Conservation (phyloP, 129 eudicot species). For the Pseudognaphalium luteoalbum region DNA sequence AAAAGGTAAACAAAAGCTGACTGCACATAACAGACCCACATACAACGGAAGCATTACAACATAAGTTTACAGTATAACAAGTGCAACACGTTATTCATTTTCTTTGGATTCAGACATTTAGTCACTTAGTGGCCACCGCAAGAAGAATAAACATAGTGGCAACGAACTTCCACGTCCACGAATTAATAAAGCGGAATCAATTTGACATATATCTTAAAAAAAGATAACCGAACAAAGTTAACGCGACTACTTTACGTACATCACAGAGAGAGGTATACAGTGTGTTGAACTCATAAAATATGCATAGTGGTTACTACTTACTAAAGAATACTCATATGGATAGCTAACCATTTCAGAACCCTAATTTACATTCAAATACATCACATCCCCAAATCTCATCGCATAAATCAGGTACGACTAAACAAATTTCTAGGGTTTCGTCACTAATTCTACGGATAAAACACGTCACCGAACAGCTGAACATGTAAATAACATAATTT, state of each 20-base stretch:
- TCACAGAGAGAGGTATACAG: too few species aligned
- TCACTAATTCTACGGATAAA: neutral
- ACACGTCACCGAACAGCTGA: too few species aligned
- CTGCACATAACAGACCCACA: too few species aligned
- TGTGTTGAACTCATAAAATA: too few species aligned
- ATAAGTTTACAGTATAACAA: neutral
- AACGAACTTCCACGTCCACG: neutral
- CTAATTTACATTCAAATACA: constrained; percentile 1
- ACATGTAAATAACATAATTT: neutral
- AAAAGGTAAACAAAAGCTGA: too few species aligned
- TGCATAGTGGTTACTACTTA: neutral
- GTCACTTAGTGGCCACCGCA: neutral
- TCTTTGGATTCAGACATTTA: neutral
- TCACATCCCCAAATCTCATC: constrained; percentile 3
- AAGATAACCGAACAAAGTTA: too few species aligned
- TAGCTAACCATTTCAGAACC: constrained; percentile 18
- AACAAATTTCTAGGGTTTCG: neutral
- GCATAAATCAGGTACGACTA: neutral
- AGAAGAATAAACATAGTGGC: neutral
- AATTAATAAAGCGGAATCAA: neutral
- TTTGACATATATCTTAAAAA: neutral
- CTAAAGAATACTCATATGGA: neutral
- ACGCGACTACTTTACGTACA: too few species aligned
- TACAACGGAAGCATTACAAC: neutral
- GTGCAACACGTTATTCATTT: neutral